These are phyloP conservation scores for Hypholoma fasciculare DNA, from an alignment of 768 basidiomycete species.

Conservation along the genomic window DNA sequence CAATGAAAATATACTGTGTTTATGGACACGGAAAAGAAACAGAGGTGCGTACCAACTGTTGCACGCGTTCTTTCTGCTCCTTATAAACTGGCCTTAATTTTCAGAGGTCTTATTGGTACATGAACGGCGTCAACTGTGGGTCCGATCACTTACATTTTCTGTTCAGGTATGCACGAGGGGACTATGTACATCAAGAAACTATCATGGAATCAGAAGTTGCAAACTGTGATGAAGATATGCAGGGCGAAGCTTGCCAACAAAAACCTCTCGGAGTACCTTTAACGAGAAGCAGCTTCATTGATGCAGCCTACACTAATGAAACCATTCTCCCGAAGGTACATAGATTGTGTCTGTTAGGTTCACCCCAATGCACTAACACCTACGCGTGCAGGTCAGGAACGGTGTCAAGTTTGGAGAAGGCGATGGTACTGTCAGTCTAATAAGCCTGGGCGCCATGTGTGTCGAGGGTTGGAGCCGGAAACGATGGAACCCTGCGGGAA, in stretches of 20 bases:
- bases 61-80: background rate
- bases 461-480: conserved; percentile 90
- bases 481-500: conserved; percentile 91
- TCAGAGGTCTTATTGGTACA: conserved; percentile 84
- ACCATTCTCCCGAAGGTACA: conserved; percentile 52
- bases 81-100: conserved; percentile 1
- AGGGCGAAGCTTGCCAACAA: conserved; percentile 37
- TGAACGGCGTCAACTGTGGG: background rate
- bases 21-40: conserved; percentile 98
- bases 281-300: conserved; percentile 76
- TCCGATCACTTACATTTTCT: background rate
- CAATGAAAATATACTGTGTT: conserved; percentile 89
- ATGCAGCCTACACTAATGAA: conserved; percentile 77
- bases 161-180: conserved; percentile 69
- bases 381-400: conserved; percentile 53
- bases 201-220: conserved; percentile 42
- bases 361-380: background rate
- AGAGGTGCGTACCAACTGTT: conserved; percentile 52
- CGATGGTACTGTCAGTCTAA: conserved; percentile 87
- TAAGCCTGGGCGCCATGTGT: conserved; percentile 95
- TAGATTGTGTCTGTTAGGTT: background rate
- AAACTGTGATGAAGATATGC: conserved; percentile 43
- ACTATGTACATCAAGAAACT: conserved; percentile 66
- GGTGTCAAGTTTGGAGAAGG: conserved; percentile 95
- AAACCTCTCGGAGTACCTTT: conserved; percentile 54